Percentiles rank a stretch among this genome's conserved stretches.
Evolutionary conservation across 2,329 filamentous ascomycete genomes (phyloP).

Genomic region (Rhynchosporium graminicola): DNA sequence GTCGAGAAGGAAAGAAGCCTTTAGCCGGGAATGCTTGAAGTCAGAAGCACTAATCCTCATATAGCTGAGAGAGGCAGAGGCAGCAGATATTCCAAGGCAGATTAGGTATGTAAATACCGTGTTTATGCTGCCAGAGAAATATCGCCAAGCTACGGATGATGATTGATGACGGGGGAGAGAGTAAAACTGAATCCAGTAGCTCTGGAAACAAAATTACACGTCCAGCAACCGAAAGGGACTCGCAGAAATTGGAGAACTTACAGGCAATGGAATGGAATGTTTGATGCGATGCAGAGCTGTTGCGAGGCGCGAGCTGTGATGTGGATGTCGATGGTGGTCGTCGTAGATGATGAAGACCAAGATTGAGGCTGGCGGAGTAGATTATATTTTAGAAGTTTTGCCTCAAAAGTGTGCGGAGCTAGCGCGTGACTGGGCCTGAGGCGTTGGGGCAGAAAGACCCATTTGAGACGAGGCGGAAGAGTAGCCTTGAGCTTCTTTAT

Average conservation of each 20-base stretch:
- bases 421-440: not conserved
- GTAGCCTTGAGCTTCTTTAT: not conserved
- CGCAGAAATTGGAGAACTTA: not conserved
- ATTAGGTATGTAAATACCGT: no score
- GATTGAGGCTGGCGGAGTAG: not conserved
- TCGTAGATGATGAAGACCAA: not conserved
- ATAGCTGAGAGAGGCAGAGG: no score
- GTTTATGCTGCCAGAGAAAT: no score
- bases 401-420: constrained; percentile 4
- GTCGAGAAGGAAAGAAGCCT: no score
- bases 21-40: no score
- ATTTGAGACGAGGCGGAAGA: not conserved
- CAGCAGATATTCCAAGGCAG: no score
- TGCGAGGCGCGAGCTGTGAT: not conserved
- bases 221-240: not conserved
- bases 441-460: not conserved
- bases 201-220: no score
- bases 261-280: not conserved
- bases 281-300: not conserved
- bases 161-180: no score
- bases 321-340: not conserved
- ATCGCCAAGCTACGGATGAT: no score
- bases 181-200: no score
- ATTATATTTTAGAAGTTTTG: constrained; percentile 2
- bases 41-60: no score